Conservation (phyloP, 139 green algal genomes). For the Micromonas commoda region DNA sequence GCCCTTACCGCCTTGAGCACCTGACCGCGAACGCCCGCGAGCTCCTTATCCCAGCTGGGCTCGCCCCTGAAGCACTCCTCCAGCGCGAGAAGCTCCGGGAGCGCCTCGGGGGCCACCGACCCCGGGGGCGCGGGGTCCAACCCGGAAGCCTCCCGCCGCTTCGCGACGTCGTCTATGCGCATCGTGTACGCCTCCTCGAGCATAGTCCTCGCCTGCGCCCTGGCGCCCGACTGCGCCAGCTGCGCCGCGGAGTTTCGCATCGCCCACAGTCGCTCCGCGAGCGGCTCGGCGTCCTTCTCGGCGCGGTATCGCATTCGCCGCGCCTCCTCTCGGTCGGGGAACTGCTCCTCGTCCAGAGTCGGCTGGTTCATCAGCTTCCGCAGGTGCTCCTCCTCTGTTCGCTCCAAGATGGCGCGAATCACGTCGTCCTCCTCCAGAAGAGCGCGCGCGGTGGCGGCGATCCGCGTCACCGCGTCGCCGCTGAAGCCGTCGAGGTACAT, state of each 20-base stretch:
- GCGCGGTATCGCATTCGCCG: neutral
- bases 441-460: neutral
- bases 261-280: slow-evolving; percentile 1
- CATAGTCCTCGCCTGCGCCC: slow-evolving; percentile 7
- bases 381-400: neutral
- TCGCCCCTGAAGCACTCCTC: neutral
- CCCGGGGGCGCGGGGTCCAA: neutral
- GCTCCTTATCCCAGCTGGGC: neutral
- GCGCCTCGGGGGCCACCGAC: neutral
- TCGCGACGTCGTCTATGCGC: neutral
- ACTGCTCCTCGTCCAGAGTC: neutral
- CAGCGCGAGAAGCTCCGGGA: slow-evolving; percentile 8
- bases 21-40: neutral
- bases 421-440: neutral
- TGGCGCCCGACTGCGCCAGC: neutral
- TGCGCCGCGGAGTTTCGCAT: slow-evolving; percentile 3
- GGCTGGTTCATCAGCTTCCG: neutral
- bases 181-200: slow-evolving; percentile 7
- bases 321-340: neutral
- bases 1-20: neutral
- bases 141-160: neutral
- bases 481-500: slow-evolving; percentile 20
- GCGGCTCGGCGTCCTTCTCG: neutral
- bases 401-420: neutral
- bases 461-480: neutral